Evolutionary conservation across 2,329 filamentous ascomycete species (phyloP), one percentile per base, ranked within the genome.

Genomic region (Hymenoscyphus repandus): DNA sequence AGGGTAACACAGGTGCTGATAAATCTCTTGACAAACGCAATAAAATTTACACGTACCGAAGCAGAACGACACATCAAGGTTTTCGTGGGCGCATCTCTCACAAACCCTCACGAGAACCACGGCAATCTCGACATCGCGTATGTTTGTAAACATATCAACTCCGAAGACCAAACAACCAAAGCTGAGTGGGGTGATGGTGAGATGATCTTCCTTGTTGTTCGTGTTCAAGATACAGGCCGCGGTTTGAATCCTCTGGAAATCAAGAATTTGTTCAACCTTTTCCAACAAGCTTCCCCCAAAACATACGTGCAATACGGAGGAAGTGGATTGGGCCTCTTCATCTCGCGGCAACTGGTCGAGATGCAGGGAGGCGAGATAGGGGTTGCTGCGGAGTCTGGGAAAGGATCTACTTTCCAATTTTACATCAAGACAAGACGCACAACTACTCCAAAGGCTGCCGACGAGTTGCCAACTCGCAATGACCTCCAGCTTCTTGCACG

Each of bases 261-360:
- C 69, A 83, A 85, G 50, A 76, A 81, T 40, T 75, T 92, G 0
- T 92, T 92, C 67, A 79, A 87, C 58, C 79, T 85, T n/a, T 92
- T 92, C 65, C 83, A 85, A 5, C 88, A 92, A 68, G 86, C 86
- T 0, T 86, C 80, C 18, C 85, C 86, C 1, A 80, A 82, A 40
- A 90, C 87, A 0, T 85, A 91, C 60, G 82, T 88, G 20, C 82
- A 88, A 57, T 90, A 91, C 56, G 88, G 88, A 13, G 88, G 88
- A 0, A 87, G 82, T 0, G 88, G 88, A 0, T 74, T 92, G 1
- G 88, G 88, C 0, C 72, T 92, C 0, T 91, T 90, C 67, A 90
- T 92, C 57, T 87, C 82, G 27, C 78, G 86, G 20, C 81, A 88
- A 49, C 74, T 92, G 13, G 87, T 85, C 0, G 87, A 92, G 63